Evolutionary conservation across 176 grass and related monocot genomes (phyloP).

Genomic region (Aegilops tauschii): DNA sequence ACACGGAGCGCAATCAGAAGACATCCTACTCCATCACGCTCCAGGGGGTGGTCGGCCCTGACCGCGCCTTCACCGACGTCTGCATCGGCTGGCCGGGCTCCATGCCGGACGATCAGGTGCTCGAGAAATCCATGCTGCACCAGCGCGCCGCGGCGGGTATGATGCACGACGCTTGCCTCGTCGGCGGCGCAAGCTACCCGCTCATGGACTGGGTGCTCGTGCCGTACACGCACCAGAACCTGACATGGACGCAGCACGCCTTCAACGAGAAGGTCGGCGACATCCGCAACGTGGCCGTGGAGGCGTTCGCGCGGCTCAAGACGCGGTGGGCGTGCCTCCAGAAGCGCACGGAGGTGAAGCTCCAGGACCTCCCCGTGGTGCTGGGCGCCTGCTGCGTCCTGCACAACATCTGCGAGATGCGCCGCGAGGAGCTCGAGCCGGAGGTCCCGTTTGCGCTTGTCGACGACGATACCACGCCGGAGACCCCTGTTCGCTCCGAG

Average conservation of each 20-base stretch:
- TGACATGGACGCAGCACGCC: conserved; percentile 91
- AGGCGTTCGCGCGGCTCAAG: conserved; percentile 74
- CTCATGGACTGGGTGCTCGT: conserved; percentile 94
- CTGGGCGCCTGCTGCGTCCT: conserved; percentile 93
- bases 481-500: conserved; percentile 57
- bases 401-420: conserved; percentile 85
- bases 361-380: conserved; percentile 92
- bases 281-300: conserved; percentile 51
- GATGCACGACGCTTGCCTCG: conserved; percentile 69
- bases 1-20: conserved; percentile 98
- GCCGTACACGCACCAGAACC: conserved; percentile 90
- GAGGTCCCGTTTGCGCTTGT: conserved; percentile 49
- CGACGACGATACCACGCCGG: conserved; percentile 75
- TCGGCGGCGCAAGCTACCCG: conserved; percentile 75
- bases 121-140: conserved; percentile 82
- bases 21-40: conserved; percentile 97
- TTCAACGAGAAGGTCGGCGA: conserved; percentile 93
- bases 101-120: conserved; percentile 90
- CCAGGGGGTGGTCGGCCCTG: conserved; percentile 73
- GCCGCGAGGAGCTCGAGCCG: conserved; percentile 62
- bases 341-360: conserved; percentile 89
- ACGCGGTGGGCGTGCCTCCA: conserved; percentile 87
- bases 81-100: conserved; percentile 96
- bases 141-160: conserved; percentile 81
- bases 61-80: conserved; percentile 86